Conservation (phyloP, 148 eudicot species). For the Silene latifolia region DNA sequence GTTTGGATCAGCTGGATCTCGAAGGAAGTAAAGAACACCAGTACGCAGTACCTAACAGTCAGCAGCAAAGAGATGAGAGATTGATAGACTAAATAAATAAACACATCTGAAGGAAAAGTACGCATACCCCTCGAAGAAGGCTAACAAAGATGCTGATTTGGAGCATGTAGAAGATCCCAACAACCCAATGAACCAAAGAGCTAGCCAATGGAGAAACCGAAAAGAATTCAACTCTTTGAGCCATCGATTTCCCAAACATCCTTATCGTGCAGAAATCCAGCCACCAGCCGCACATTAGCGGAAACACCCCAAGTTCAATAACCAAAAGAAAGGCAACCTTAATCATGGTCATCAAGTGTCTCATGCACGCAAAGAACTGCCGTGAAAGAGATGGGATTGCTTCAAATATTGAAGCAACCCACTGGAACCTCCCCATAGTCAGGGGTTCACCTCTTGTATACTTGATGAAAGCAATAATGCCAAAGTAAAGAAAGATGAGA, state of each 20-base stretch:
- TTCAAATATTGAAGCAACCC: constrained; percentile 78
- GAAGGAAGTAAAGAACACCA: constrained; percentile 95
- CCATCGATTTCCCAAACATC: constrained; percentile 89
- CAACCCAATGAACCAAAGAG: constrained; percentile 94
- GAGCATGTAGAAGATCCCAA: constrained; percentile 93
- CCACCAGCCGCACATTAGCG: constrained; percentile 99
- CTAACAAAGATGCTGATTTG: constrained; percentile 94
- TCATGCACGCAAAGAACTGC: constrained; percentile 92
- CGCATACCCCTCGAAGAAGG: constrained; percentile 92
- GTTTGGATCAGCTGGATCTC: constrained; percentile 98
- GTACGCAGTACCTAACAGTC: constrained; percentile 71
- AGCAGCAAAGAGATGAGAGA: neutral
- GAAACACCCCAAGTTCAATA: constrained; percentile 93
- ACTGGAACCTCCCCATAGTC: constrained; percentile 83
- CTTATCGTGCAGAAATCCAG: constrained; percentile 87
- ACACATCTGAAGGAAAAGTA: constrained; percentile 5
- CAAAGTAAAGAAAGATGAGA: constrained; percentile 70
- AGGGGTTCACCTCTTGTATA: constrained; percentile 87
- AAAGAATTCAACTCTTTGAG: constrained; percentile 86
- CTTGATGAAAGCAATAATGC: constrained; percentile 69
- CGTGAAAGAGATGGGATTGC: constrained; percentile 77
- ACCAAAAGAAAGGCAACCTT: constrained; percentile 96
- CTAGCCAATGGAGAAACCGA: constrained; percentile 84
- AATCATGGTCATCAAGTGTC: constrained; percentile 85
- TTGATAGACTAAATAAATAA: neutral